Evolutionary conservation across 805 yeast genomes (phyloP).

Genomic region (Kregervanrija delftensis): DNA sequence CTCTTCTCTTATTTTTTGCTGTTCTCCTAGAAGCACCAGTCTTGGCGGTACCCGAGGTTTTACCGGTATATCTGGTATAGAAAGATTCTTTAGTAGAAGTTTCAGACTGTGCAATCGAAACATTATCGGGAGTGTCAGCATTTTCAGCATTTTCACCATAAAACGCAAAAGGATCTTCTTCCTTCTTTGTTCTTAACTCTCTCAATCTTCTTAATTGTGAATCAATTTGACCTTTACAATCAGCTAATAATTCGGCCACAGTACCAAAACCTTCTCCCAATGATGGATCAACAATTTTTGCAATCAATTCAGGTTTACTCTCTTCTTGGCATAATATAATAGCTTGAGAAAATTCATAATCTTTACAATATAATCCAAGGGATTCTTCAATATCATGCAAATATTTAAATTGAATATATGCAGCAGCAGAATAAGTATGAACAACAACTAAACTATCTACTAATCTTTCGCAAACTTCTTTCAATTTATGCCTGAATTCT

Average conservation of each 20-base stretch:
- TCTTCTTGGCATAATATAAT: constrained; percentile 52
- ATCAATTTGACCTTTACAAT: constrained; percentile 76
- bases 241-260: constrained; percentile 86
- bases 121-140: constrained; percentile 82
- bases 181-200: constrained; percentile 78
- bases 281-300: constrained; percentile 59
- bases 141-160: constrained; percentile 59
- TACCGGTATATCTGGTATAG: constrained; percentile 94
- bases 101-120: constrained; percentile 91
- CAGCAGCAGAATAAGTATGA: constrained; percentile 75
- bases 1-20: constrained; percentile 86
- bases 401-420: constrained; percentile 60
- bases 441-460: constrained; percentile 55
- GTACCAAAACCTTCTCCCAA: constrained; percentile 84
- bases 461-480: constrained; percentile 50
- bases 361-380: constrained; percentile 63
- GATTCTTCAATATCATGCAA: constrained; percentile 58
- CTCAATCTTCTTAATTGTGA: constrained; percentile 82
- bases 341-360: constrained; percentile 70
- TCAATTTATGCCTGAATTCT: constrained; percentile 30
- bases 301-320: constrained; percentile 39
- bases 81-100: constrained; percentile 89
- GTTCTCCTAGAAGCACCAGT: constrained; percentile 95
- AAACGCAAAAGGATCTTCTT: constrained; percentile 77
- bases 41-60: constrained; percentile 90